phyloP scores from a whole-genome alignment of 352 stramenopile species.

The Pythium phragmiticola region DNA sequence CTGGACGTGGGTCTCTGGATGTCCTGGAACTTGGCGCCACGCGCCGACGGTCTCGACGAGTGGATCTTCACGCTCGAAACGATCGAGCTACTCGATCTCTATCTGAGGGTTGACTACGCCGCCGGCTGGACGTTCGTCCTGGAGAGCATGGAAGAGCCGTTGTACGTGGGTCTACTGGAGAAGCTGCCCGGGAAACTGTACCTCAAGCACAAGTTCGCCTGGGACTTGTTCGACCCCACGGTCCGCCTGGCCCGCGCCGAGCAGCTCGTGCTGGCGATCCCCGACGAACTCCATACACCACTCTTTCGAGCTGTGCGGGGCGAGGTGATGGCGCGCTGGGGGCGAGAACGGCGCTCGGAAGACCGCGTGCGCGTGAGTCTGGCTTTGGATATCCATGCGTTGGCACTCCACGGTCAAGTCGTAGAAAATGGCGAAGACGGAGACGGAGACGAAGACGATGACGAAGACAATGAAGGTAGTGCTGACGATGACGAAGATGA shows the following conservation, averaged over 20 bases:
- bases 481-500: background rate
- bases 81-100: constrained; percentile 1
- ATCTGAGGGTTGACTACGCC: background rate
- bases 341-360: background rate
- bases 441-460: background rate
- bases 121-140: background rate
- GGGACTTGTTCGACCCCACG: background rate
- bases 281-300: background rate
- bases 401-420: background rate
- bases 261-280: background rate
- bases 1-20: background rate
- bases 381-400: background rate
- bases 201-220: background rate
- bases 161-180: background rate
- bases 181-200: background rate
- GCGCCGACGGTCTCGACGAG: background rate
- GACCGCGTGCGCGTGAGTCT: background rate
- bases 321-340: background rate
- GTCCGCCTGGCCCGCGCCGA: background rate
- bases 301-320: background rate
- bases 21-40: background rate
- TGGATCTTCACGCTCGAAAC: background rate
- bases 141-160: background rate
- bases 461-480: background rate
- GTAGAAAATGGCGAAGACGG: no score